Base-by-base conservation (phyloP, 352 stramenopile genomes). In the Phytopythium litorale region DNA sequence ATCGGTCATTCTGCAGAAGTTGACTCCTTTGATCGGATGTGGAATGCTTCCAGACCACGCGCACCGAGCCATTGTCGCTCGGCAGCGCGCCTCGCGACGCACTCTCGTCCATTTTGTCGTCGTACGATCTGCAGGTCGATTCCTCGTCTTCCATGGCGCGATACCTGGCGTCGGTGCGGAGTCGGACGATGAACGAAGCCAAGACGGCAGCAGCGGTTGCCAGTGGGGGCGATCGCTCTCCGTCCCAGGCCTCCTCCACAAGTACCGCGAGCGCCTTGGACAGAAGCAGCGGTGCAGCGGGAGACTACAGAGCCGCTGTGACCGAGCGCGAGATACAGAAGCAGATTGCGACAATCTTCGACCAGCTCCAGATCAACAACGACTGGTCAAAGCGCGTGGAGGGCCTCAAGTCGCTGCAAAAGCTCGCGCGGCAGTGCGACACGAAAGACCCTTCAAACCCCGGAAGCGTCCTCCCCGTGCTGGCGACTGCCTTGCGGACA, bases 341-440 rank as follows among this genome's bases (percentile, higher is more conserved):
- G 50, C 79, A 91, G 40, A 33, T 94, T 6, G 58, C 63, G 4
- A 73, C 75, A 4, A 71, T 91, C 21, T 73, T 60, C 23, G 81
- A 91, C 51, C 81, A 84, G 30, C 71, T 94, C 3, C 57, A 82
- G 4, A 59, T 83, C 11, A 69, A 81, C 45, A 90, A 92, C 48
- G 81, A 92, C 51, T 95, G 87, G 87, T 79, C 84, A 15, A 84
- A 85, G 43, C 82, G 87, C 45, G 87, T 95, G 7, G 78, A 88
- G 5, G 81, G 78, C 1, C 58, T 92, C 30, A 88, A 89, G 50
- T 73, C 58, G 37, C 65, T 91, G 37, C 84, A 89, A 51, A 73
- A 79, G n/a, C 65, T 93, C 4, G 56, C 73, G 1, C 70, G 66
- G 15, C 79, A 72, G 38, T 92, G 75, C 58, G 70, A 66, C 25